Evolutionary conservation across 2,329 filamentous ascomycete species (phyloP).

Genomic region (Kalaharituber pfeilii): DNA sequence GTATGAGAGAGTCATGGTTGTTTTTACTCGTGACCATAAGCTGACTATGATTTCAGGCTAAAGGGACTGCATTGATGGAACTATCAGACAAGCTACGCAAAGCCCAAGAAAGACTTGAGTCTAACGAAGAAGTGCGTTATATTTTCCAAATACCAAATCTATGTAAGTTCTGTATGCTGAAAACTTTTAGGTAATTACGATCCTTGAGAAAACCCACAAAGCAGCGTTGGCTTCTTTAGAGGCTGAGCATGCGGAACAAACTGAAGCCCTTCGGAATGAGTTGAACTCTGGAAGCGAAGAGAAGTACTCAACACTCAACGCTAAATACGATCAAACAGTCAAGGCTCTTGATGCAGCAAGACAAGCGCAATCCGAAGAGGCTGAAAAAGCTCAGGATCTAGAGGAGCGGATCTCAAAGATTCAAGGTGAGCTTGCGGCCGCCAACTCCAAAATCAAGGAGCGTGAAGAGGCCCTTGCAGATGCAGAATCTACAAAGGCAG

Average conservation of each 20-base stretch:
- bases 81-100: slow-evolving; percentile 12
- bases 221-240: slow-evolving; percentile 11
- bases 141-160: slow-evolving; percentile 5
- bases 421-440: slow-evolving; percentile 9
- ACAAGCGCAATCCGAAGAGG: slow-evolving; percentile 6
- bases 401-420: background rate
- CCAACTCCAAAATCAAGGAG: slow-evolving; percentile 6
- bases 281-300: slow-evolving; percentile 12
- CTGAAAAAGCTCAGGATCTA: background rate
- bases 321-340: slow-evolving; percentile 10
- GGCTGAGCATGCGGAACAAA: slow-evolving; percentile 9
- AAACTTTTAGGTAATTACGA: slow-evolving; percentile 13
- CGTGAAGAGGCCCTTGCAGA: slow-evolving; percentile 1
- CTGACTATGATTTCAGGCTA: slow-evolving; percentile 8
- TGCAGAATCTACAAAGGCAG: background rate
- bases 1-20: background rate
- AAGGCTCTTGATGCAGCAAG: slow-evolving; percentile 7
- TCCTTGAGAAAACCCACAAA: slow-evolving; percentile 12
- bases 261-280: slow-evolving; percentile 8
- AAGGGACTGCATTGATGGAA: slow-evolving; percentile 11
- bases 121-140: slow-evolving; percentile 15
- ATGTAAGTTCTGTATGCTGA: no score
- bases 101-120: slow-evolving; percentile 9
- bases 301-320: slow-evolving; percentile 16
- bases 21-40: background rate